Conservation (phyloP, 1,284 basidiomycete genomes). For the Sphagnurus paluster region DNA sequence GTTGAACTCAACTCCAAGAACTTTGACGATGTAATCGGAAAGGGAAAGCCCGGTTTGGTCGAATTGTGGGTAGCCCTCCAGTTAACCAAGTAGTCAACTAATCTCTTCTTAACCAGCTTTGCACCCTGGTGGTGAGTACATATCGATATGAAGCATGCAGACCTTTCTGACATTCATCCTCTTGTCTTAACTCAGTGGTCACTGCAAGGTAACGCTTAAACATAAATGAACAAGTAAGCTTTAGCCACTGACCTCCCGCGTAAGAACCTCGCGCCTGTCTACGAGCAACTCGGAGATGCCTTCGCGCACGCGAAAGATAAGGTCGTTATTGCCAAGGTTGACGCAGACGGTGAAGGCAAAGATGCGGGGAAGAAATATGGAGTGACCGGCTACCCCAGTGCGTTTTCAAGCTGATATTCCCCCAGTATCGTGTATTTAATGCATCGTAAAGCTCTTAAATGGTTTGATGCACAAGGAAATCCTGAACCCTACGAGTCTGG, state of each 20-base stretch:
- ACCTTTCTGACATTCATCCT: conserved; percentile 1
- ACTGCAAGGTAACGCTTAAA: conserved; percentile 66
- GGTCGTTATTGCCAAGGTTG: conserved; percentile 90
- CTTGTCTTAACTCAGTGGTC: conserved; percentile 53
- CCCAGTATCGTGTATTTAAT: background rate
- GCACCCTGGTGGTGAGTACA: conserved; percentile 79
- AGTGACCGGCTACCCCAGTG: conserved; percentile 87
- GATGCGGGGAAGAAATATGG: conserved; percentile 72
- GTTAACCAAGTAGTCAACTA: conserved; percentile 3
- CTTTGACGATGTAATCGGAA: conserved; percentile 75
- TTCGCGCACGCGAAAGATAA: conserved; percentile 78
- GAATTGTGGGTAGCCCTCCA: conserved; percentile 71
- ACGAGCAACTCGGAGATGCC: conserved; percentile 88
- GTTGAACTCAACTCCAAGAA: conserved; percentile 75
- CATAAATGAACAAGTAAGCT: background rate
- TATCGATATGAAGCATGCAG: background rate
- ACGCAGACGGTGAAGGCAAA: conserved; percentile 86
- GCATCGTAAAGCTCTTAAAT: conserved; percentile 75
- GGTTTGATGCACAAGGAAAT: conserved; percentile 77
- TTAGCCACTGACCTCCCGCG: conserved; percentile 5
- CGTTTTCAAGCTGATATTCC: conserved; percentile 27
- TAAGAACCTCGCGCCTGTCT: conserved; percentile 83
- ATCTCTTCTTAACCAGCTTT: conserved; percentile 47
- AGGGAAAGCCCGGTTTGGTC: conserved; percentile 81
- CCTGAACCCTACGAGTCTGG: conserved; percentile 75